Percentiles rank a stretch among this genome's conserved stretches.
Evolutionary conservation across 805 yeast species (phyloP).

Genomic region (Yamadazyma olivae): DNA sequence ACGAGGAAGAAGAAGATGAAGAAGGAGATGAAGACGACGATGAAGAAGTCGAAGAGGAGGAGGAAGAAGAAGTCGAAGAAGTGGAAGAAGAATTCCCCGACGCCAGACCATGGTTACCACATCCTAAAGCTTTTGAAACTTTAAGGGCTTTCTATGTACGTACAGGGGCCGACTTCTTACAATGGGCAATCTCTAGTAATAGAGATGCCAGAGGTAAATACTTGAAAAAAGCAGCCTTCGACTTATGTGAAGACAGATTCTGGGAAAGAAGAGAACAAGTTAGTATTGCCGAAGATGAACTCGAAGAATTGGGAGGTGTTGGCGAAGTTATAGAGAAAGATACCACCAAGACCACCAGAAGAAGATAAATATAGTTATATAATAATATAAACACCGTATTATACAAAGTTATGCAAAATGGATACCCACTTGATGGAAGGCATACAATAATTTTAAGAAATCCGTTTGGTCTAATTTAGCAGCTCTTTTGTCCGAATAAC

Average conservation of each 20-base stretch:
- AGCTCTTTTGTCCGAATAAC: slow-evolving; percentile 79
- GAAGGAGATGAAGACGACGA: slow-evolving; percentile 38
- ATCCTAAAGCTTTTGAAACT: slow-evolving; percentile 89
- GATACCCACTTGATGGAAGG: slow-evolving; percentile 95
- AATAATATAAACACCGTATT: slow-evolving; percentile 6
- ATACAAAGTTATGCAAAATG: slow-evolving; percentile 69
- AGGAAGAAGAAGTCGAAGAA: slow-evolving; percentile 57
- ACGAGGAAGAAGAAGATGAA: slow-evolving; percentile 52
- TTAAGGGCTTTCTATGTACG: slow-evolving; percentile 82
- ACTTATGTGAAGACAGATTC: slow-evolving; percentile 90
- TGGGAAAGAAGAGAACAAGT: slow-evolving; percentile 98
- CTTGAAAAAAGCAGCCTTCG: slow-evolving; percentile 85
- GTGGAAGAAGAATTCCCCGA: slow-evolving; percentile 77
- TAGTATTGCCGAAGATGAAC: slow-evolving; percentile 79
- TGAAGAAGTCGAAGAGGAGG: slow-evolving; percentile 52
- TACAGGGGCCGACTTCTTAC: slow-evolving; percentile 81
- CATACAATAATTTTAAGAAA: slow-evolving; percentile 78
- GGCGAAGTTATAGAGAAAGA: slow-evolving; percentile 84
- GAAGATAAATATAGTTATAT: slow-evolving; percentile 36
- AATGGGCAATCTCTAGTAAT: slow-evolving; percentile 89
- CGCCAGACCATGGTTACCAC: slow-evolving; percentile 95
- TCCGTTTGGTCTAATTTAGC: slow-evolving; percentile 95
- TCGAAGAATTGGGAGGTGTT: slow-evolving; percentile 89
- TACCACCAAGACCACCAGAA: slow-evolving; percentile 44
- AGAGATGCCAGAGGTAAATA: slow-evolving; percentile 86